A percentile compares a stretch with the other conserved stretches of the same genome.
phyloP scores from a whole-genome alignment of 106 monocot genomes.

The Acorus calamus region DNA sequence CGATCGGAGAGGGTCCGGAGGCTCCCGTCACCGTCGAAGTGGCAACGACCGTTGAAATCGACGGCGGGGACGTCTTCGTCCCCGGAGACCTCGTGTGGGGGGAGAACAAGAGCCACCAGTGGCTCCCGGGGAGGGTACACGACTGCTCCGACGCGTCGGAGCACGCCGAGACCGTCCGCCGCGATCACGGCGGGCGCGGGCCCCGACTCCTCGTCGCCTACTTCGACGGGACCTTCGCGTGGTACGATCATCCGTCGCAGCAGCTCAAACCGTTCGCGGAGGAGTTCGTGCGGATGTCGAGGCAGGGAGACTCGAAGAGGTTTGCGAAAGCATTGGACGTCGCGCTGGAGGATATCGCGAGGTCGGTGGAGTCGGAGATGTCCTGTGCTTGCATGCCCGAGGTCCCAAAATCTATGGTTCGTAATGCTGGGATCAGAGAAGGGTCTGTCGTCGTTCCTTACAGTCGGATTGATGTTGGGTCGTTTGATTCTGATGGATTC shows the following conservation, averaged over 20 bases:
- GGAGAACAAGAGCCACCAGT: constrained; percentile 43
- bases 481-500: too few relatives aligned
- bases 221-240: constrained; percentile 16
- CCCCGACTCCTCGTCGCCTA: constrained; percentile 23
- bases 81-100: constrained; percentile 62
- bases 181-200: neutral
- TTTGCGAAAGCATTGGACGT: constrained; percentile 30
- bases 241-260: constrained; percentile 28
- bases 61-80: constrained; percentile 2
- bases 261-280: constrained; percentile 36
- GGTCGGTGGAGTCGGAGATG: constrained; percentile 21
- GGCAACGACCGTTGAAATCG: too few relatives aligned
- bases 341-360: constrained; percentile 23
- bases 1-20: too few relatives aligned
- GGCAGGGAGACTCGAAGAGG: constrained; percentile 28
- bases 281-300: constrained; percentile 24
- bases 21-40: too few relatives aligned
- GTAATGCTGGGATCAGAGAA: neutral
- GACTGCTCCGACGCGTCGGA: constrained; percentile 23
- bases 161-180: neutral
- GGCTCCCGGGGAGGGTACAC: constrained; percentile 61
- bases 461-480: neutral
- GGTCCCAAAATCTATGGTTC: neutral
- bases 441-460: constrained; percentile 11
- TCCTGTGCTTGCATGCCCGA: constrained; percentile 27